Conservation (phyloP, 2,329 filamentous ascomycete species). For the Dactylellina sp. region DNA sequence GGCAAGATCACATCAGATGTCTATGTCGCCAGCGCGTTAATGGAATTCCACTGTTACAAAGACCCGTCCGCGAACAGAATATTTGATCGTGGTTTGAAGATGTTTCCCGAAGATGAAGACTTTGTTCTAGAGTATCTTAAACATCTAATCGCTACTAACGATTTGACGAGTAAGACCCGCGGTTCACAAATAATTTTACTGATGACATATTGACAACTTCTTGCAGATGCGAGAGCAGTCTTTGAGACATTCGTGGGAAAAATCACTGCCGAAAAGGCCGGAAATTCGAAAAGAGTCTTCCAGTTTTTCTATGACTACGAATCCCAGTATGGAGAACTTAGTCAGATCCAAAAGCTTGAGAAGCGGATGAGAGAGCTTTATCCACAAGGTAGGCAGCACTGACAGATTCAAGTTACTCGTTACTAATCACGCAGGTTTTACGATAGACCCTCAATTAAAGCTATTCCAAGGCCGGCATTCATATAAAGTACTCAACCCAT, state of each 20-base stretch:
- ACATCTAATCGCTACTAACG: constrained; percentile 89
- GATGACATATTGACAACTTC: constrained; percentile 18
- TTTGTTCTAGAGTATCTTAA: constrained; percentile 97
- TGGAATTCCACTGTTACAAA: constrained; percentile 96
- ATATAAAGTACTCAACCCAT: constrained; percentile 60
- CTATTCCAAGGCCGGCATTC: constrained; percentile 60
- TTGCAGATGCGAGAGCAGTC: constrained; percentile 86
- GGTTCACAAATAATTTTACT: neutral
- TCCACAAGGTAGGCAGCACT: constrained; percentile 74
- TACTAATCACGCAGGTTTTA: neutral
- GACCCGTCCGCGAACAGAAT: constrained; percentile 93
- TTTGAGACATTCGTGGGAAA: constrained; percentile 90
- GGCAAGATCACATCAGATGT: constrained; percentile 93
- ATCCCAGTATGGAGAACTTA: constrained; percentile 90
- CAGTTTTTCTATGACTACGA: constrained; percentile 95
- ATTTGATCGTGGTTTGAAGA: constrained; percentile 89
- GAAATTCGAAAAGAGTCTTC: constrained; percentile 87
- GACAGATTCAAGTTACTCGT: neutral
- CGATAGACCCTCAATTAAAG: constrained; percentile 58
- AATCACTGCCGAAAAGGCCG: constrained; percentile 80
- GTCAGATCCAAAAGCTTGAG: constrained; percentile 90
- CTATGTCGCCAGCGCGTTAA: constrained; percentile 90
- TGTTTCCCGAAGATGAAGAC: constrained; percentile 92
- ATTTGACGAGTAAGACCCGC: constrained; percentile 82
- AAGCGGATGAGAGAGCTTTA: constrained; percentile 94